These are phyloP conservation scores for Cercospora canescens DNA, from an alignment of 2,329 filamentous ascomycete genomes.

Conservation along the genomic window DNA sequence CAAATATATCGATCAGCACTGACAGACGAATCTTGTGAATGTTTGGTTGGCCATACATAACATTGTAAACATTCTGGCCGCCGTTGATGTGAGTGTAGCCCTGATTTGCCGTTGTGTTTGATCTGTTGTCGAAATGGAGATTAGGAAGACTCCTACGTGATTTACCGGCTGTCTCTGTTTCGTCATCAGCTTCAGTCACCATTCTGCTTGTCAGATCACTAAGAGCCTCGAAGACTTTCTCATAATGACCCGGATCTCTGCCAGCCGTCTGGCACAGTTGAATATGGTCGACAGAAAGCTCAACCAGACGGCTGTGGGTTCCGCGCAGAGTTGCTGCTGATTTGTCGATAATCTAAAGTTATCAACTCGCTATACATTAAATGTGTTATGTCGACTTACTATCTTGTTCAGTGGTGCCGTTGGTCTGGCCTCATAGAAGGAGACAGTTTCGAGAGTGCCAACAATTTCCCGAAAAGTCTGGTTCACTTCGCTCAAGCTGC, in stretches of 20 bases:
- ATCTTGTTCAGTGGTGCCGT: neutral
- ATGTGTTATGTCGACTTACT: neutral
- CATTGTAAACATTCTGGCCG: neutral
- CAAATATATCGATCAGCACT: neutral
- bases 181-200: neutral
- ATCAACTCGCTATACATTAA: neutral
- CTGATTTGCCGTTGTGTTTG: neutral
- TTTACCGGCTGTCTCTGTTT: neutral
- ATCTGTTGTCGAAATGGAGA: slow-evolving; percentile 1
- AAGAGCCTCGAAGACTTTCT: neutral
- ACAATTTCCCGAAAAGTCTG: neutral
- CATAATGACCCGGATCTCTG: slow-evolving; percentile 1
- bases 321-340: neutral
- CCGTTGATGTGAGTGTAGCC: neutral
- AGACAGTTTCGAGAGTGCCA: neutral
- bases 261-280: neutral
- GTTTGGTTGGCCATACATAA: neutral
- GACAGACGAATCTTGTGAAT: neutral
- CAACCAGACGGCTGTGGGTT: neutral
- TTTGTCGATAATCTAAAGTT: neutral
- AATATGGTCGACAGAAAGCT: neutral
- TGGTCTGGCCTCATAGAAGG: neutral
- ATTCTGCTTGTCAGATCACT: neutral
- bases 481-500: neutral
- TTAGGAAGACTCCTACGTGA: neutral